Base-by-base conservation (phyloP, 257 asterid species). In the Jaltomata sinuosa region DNA sequence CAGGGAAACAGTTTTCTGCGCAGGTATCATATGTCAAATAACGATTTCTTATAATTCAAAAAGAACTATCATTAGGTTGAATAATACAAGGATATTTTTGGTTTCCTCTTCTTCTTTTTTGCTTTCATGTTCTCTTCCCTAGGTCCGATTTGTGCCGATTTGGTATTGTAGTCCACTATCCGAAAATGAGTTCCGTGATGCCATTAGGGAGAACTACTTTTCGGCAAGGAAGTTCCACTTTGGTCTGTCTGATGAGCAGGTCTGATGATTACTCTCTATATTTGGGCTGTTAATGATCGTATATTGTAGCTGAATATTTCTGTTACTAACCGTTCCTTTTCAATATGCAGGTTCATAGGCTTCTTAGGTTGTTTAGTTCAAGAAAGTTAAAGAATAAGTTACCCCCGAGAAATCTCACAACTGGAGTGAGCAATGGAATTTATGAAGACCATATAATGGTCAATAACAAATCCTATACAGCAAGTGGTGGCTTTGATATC, bases 171-270 rank as follows among this genome's bases (percentile, higher is more conserved):
- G 85, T 77, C 98, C 99, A 61, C 94, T 95, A 65, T 83, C 86
- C 32, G 98, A 95, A 93, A 87, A 78, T 29, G 97, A 92, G 78
- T 94, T 95, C 77, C 84, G 80, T 40, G 92, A 80, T 83, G 97
- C 97, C 78, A 94, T 95, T 84, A 83, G 79, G 38, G 97, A 93
- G 74, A 95, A 95, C 82, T 95, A 95, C 88, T 94, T 80, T 85
- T 87, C 98, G 36, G 42, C 89, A 12, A 89, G 84, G 90, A 94
- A 90, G 79, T 94, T 94, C 89, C 87, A 90, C 83, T 90, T 94
- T 84, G 97, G 98, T 61, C 92, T 94, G 29, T 91, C 97, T 19
- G 80, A 89, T 81, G 86, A 85, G 78, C 99, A 95, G 97, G 99
- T 95, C 78, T 76, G 92, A 64, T 55, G 47, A 61, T 79, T 53